Percentiles rank a stretch among this genome's conserved stretches.
These are phyloP conservation scores for Raffaelea albimanens DNA, from an alignment of 2,329 filamentous ascomycete species.

Conservation along the genomic window DNA sequence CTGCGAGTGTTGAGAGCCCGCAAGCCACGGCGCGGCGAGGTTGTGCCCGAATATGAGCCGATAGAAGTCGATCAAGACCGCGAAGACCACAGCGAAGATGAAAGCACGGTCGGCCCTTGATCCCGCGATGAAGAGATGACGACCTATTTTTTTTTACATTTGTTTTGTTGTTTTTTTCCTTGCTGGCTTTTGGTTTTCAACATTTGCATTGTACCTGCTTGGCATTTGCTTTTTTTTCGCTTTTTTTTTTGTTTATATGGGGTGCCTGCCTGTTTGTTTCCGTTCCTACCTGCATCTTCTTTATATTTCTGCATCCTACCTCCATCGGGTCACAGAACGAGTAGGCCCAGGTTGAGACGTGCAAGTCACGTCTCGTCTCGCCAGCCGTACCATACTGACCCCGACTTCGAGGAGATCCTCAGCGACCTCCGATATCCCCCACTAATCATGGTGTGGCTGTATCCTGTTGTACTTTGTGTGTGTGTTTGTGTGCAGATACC, in stretches of 20 bases:
- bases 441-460: not conserved
- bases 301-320: not conserved
- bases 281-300: not conserved
- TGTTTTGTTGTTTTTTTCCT: not conserved
- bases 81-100: constrained; percentile 6
- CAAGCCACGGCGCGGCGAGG: constrained; percentile 30
- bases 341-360: too few relatives aligned
- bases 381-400: too few relatives aligned
- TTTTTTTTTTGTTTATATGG: not conserved
- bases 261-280: not conserved
- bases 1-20: constrained; percentile 38
- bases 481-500: not conserved
- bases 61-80: too few relatives aligned
- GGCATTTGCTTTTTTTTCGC: not conserved
- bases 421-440: too few relatives aligned
- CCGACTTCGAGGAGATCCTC: too few relatives aligned
- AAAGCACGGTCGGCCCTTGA: constrained; percentile 10
- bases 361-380: too few relatives aligned
- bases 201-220: too few relatives aligned
- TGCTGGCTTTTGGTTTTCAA: not conserved
- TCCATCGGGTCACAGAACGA: too few relatives aligned
- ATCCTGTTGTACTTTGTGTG: not conserved
- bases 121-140: too few relatives aligned
- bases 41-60: constrained; percentile 2
- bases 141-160: not conserved